A percentile compares a stretch with the other conserved stretches of the same genome.
These are phyloP conservation scores for Ustilago nuda DNA, from an alignment of 1,284 basidiomycete species.

Conservation along the genomic window DNA sequence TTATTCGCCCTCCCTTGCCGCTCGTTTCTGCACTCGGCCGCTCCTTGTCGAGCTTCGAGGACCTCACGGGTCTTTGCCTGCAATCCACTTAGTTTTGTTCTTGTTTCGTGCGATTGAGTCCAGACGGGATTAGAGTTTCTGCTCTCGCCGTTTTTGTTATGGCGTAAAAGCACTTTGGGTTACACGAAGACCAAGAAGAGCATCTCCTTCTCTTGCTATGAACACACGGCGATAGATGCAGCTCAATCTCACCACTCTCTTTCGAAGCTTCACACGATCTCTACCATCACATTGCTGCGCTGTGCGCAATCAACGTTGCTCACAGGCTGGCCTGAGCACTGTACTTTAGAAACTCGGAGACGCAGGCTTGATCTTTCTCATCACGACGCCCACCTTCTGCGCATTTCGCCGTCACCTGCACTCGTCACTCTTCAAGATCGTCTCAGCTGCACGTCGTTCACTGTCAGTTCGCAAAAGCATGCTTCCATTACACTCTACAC, in stretches of 20 bases:
- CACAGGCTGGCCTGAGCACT: conserved; percentile 3
- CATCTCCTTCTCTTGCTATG: neutral
- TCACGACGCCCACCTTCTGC: neutral
- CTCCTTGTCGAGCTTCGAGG: no score
- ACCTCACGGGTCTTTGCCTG: no score
- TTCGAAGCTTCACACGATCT: neutral
- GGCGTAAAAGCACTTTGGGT: neutral
- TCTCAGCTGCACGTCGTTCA: neutral
- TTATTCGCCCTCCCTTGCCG: no score
- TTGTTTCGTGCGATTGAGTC: no score
- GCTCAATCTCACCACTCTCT: conserved; percentile 1
- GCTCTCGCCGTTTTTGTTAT: neutral
- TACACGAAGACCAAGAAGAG: neutral
- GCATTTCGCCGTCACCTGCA: neutral
- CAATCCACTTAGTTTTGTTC: no score
- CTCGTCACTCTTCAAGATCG: neutral
- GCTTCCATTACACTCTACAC: neutral
- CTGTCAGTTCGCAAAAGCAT: neutral
- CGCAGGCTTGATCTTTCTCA: neutral
- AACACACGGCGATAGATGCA: neutral
- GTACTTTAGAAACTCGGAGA: neutral
- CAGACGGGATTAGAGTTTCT: neutral
- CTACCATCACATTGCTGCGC: neutral
- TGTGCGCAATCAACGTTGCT: neutral
- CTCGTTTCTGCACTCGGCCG: no score